Evolutionary conservation across 306 rosid species (phyloP).

Genomic region (Cucumis cinereus): DNA sequence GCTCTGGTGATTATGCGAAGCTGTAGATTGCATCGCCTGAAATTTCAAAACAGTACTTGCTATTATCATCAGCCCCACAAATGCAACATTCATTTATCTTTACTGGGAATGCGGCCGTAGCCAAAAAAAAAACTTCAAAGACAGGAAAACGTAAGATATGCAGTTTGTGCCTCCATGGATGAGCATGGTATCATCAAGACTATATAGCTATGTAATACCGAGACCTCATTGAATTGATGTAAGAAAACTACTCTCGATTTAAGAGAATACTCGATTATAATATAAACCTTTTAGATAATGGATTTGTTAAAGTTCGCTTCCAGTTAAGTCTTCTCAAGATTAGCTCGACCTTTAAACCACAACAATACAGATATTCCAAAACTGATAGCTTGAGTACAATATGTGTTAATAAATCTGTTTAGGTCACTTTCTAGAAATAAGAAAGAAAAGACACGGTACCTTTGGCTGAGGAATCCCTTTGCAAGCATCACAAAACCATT

Average conservation of each 20-base stretch:
- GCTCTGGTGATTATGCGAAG: conserved; percentile 34
- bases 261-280: not conserved
- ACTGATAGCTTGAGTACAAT: not conserved
- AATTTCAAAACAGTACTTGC: conserved; percentile 5
- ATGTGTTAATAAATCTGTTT: not conserved
- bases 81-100: not conserved
- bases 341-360: not conserved
- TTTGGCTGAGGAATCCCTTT: conserved; percentile 72
- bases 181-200: not conserved
- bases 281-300: not conserved
- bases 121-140: not conserved
- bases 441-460: conserved; percentile 26
- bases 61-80: not conserved
- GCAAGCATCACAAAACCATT: conserved; percentile 86
- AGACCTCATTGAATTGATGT: not conserved
- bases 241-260: not conserved
- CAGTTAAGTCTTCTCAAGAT: not conserved
- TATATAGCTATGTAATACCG: not conserved
- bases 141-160: not conserved
- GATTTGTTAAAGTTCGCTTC: not conserved
- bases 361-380: not conserved
- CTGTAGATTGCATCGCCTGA: conserved; percentile 43
- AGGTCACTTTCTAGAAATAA: not conserved
- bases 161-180: not conserved
- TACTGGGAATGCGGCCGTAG: not conserved